phyloP scores from a whole-genome alignment of 345 rosid genomes.

The Eucalyptus cladocalyx region DNA sequence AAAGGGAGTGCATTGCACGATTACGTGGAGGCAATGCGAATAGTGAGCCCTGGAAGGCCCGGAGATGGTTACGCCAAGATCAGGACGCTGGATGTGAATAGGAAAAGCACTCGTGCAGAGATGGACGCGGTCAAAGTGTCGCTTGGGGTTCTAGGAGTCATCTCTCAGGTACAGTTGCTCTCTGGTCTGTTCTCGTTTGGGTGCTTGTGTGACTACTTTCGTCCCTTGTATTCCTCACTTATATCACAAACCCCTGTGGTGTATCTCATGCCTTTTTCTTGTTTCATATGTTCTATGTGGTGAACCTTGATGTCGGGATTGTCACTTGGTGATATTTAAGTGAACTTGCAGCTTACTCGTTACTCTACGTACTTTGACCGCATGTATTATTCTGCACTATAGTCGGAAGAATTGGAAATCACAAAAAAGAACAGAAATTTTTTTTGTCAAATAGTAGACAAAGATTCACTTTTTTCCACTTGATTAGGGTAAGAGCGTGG shows the following conservation, averaged over 20 bases:
- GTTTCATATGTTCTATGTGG: neutral
- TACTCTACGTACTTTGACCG: too few species aligned
- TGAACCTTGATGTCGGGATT: neutral
- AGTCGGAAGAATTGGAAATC: neutral
- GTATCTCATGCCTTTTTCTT: neutral
- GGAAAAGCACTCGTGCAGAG: constrained; percentile 10
- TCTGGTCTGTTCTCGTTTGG: neutral
- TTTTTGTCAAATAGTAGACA: neutral
- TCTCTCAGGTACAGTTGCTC: constrained; percentile 45
- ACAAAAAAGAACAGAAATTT: neutral
- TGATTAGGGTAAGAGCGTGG: neutral
- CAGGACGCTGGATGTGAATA: constrained; percentile 9
- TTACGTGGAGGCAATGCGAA: constrained; percentile 36
- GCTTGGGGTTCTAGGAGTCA: constrained; percentile 82
- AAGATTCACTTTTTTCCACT: neutral
- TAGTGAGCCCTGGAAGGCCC: constrained; percentile 43
- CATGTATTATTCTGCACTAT: neutral
- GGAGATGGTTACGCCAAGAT: constrained; percentile 36
- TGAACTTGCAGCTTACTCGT: neutral
- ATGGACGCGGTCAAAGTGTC: constrained; percentile 62
- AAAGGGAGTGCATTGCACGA: constrained; percentile 75
- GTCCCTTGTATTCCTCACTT: neutral
- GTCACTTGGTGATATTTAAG: neutral
- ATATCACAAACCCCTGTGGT: neutral
- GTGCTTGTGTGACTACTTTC: too few species aligned